phyloP scores from a whole-genome alignment of 208 protist genomes.

The Leishmania turanica region DNA sequence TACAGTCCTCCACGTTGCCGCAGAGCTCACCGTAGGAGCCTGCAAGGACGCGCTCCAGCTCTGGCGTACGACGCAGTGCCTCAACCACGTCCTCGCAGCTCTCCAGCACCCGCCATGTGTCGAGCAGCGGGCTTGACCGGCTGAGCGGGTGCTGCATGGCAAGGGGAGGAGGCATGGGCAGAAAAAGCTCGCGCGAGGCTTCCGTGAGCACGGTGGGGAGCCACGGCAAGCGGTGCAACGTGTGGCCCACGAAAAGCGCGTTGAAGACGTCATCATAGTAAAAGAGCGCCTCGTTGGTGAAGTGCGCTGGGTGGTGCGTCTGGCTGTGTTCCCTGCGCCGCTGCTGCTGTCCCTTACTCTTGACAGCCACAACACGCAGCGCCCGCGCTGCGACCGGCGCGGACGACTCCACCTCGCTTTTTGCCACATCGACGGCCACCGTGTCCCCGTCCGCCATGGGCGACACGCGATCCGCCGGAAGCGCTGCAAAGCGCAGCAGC shows the following conservation, averaged over 20 bases:
- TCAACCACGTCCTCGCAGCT: slow-evolving; percentile 28
- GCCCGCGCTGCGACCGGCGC: slow-evolving; percentile 8
- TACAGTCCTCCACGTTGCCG: slow-evolving; percentile 57
- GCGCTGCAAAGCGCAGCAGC: slow-evolving; percentile 32
- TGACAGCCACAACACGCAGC: slow-evolving; percentile 29
- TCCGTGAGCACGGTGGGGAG: slow-evolving; percentile 51
- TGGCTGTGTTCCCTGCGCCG: slow-evolving; percentile 28
- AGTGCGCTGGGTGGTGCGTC: slow-evolving; percentile 52
- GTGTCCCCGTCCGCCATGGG: slow-evolving; percentile 38
- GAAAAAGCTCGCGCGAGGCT: slow-evolving; percentile 29
- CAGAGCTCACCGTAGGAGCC: slow-evolving; percentile 61
- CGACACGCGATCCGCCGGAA: slow-evolving; percentile 25
- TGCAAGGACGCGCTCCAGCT: slow-evolving; percentile 59
- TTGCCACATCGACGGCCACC: slow-evolving; percentile 33
- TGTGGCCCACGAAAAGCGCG: slow-evolving; percentile 49
- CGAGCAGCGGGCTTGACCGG: slow-evolving; percentile 33
- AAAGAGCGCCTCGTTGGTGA: slow-evolving; percentile 58
- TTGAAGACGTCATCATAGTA: slow-evolving; percentile 64
- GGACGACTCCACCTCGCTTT: background rate
- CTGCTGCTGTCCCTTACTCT: slow-evolving; percentile 28
- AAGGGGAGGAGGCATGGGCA: slow-evolving; percentile 50
- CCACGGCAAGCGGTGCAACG: slow-evolving; percentile 65
- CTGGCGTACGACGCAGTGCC: slow-evolving; percentile 44
- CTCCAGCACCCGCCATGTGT: slow-evolving; percentile 53
- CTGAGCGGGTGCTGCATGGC: slow-evolving; percentile 23